Evolutionary conservation across 2,329 filamentous ascomycete species (phyloP), one percentile per base, ranked within the genome.

Genomic region (Hirsutella minnesotensis): DNA sequence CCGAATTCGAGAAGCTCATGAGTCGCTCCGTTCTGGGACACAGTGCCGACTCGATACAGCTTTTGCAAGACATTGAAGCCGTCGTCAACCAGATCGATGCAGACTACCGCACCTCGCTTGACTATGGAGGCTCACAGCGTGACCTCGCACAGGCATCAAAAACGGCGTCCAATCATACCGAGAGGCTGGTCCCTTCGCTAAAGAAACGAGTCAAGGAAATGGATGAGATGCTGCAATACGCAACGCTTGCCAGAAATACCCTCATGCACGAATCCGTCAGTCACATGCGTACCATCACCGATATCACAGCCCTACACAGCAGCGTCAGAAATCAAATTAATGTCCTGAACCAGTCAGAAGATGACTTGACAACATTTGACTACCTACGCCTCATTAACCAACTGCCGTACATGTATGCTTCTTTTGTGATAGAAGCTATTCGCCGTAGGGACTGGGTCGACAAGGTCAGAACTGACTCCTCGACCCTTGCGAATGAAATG

Each of bases 401-500:
- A 48, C 73, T 96, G 24, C 92, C 92, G 0, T 82, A 83, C 44
- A 80, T 94, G 53, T 98, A 96, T 58, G 89, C 89, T 0, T 89
- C 88, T 3, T 84, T 95, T 45, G 68, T 94, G 18, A 77, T 86
- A 3, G 92, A 98, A 62, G 83, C 87, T 15, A 78, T 95, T 34
- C 78, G 86, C 44, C 81, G 92, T 19, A 81, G 81, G 29, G 89
- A 95, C 63, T 98, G 92, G 89, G 79, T 77, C 12, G 86, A 94
- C 41, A 95, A 94, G 62, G 83, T 96, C 60, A 86, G 83, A 57
- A 75, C 77, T 3, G 92, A 96, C 54, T 92, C 90, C 1, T 81
- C 85, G 3, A 86, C 83, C 0, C 67, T 98, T 21, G 87, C 88
- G 21, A 94, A 96, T 58, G 90, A 96, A 57, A 86, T 96, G 74